Evolutionary conservation across 78 protist species (phyloP).

Genomic region (Protostelium mycophagum): DNA sequence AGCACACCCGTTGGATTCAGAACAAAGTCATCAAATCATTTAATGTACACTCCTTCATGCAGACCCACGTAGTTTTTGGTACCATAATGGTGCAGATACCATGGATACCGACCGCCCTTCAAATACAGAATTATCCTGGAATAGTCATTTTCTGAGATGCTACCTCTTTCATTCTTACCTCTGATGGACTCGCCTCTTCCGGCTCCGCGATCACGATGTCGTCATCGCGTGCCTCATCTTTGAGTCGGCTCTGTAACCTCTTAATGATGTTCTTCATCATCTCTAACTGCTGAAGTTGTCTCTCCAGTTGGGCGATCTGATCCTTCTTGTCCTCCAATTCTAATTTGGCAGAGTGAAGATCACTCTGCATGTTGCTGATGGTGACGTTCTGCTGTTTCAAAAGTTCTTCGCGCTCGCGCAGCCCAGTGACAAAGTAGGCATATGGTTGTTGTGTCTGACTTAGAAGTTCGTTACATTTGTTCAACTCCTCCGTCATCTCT

Average conservation of each 20-base stretch:
- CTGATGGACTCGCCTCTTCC: neutral
- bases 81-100: neutral
- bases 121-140: neutral
- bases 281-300: neutral
- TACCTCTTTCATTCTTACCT: neutral
- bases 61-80: no score
- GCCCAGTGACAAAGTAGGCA: neutral
- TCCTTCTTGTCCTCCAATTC: neutral
- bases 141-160: neutral
- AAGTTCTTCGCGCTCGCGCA: neutral
- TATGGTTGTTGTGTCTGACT: neutral
- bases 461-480: neutral
- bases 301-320: neutral
- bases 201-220: neutral
- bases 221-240: neutral
- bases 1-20: no score
- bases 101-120: neutral
- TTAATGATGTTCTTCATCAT: neutral
- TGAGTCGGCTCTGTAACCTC: neutral
- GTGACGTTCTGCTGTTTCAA: neutral
- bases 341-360: neutral
- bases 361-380: neutral
- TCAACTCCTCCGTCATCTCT: neutral
- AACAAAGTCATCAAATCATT: no score
- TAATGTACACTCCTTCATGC: no score